Percentiles rank a stretch among this genome's conserved stretches.
Conservation (phyloP, 192 early-diverging fungal genomes). For the Backusella circina region DNA sequence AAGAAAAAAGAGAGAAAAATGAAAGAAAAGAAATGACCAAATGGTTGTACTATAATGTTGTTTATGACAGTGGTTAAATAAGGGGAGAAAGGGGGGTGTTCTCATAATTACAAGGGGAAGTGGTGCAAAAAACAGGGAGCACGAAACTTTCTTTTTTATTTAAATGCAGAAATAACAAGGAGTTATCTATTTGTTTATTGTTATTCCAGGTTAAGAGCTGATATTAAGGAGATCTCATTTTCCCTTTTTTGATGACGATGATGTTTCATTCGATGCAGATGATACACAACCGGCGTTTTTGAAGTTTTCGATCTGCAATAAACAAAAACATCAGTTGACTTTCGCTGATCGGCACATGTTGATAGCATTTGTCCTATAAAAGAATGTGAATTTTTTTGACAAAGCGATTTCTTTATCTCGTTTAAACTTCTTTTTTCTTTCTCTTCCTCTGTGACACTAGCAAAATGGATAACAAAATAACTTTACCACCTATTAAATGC, state of each 20-base stretch:
- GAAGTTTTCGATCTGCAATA: neutral
- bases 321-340: neutral
- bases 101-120: neutral
- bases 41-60: neutral
- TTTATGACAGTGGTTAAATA: neutral
- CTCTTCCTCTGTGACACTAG: neutral
- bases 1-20: neutral
- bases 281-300: neutral
- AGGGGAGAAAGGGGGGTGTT: neutral
- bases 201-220: neutral
- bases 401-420: neutral
- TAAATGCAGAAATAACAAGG: neutral
- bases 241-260: neutral
- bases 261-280: slow-evolving; percentile 5
- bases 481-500: slow-evolving; percentile 4
- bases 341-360: neutral
- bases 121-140: neutral
- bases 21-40: neutral
- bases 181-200: slow-evolving; percentile 3
- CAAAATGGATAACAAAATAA: slow-evolving; percentile 1
- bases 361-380: neutral
- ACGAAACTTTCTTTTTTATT: neutral
- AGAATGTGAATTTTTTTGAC: neutral
- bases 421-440: neutral
- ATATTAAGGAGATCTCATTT: neutral